Evolutionary conservation across 768 basidiomycete species (phyloP), one percentile per base, ranked within the genome.

Genomic region (Dioszegia hungarica): DNA sequence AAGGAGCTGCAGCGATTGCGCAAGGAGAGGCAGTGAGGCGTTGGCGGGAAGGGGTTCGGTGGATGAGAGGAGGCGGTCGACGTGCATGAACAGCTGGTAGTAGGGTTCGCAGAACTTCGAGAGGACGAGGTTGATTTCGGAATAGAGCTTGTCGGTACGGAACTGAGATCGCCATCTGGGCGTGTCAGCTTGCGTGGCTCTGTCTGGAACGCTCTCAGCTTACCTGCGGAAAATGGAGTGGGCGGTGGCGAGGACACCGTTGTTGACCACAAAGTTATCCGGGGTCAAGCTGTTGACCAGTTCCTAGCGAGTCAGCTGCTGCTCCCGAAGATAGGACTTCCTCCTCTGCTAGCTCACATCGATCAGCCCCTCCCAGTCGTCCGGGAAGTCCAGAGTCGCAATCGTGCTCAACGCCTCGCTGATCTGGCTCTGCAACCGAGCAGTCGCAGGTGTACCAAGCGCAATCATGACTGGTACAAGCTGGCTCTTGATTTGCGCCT

Each of bases 401-500:
- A 98, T 87, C 64, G 93, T 82, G 8, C 92, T 86, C 29, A 98
- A 87, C 10, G 91, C 84, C 77, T 99, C 93, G 15, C 91, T 93
- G 31, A 98, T 83, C 77, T 98, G 92, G 1, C 86, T 84, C 57
- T 79, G 78, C 25, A 79, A 61, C 24, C 68, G 64, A 3, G 77
- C 67, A n/a, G 72, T 67, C 20, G 82, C 77, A 6, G 88, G 82
- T 57, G 80, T 80, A 0, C 91, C 89, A 31, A 97, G 81, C 20
- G 84, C 75, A 59, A 98, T 85, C 94, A 99, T 97, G 37, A 91
- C 86, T 2, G 89, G 87, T 0, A 99, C 86, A 43, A 99, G 82
- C 64, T 87, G 84, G 1, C 81, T 75, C 65, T 89, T 85, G 57
- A 98, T 79, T 0, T 83, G 73, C 5, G 79, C 78, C 69, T 91